These are phyloP conservation scores for Kodamaea fungicola DNA, from an alignment of 1,139 yeast genomes.

Conservation along the genomic window DNA sequence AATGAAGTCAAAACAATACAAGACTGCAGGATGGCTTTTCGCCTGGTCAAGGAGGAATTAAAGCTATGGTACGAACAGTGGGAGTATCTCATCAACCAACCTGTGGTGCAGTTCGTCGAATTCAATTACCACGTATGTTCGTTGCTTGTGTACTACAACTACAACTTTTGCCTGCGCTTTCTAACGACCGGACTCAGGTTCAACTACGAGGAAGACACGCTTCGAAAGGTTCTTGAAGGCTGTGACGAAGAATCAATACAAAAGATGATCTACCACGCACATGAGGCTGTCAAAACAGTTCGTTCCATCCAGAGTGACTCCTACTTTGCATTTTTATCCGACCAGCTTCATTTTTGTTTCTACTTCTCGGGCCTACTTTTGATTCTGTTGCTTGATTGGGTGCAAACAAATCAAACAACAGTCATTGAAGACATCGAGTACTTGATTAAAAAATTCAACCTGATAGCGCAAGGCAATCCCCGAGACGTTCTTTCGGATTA, in stretches of 20 bases:
- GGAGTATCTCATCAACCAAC: constrained; percentile 69
- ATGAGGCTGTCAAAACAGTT: constrained; percentile 40
- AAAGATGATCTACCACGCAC: constrained; percentile 33
- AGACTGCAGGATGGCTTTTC: constrained; percentile 21
- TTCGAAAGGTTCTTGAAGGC: constrained; percentile 20
- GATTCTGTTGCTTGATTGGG: constrained; percentile 22
- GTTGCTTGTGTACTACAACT: constrained; percentile 44
- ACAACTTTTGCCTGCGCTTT: constrained; percentile 15
- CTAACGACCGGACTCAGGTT: not conserved
- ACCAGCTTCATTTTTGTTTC: constrained; percentile 61
- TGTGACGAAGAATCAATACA: constrained; percentile 20
- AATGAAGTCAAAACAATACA: constrained; percentile 19
- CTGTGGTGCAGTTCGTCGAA: constrained; percentile 74
- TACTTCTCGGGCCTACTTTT: constrained; percentile 49
- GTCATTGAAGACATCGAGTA: constrained; percentile 14
- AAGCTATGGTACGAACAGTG: constrained; percentile 66
- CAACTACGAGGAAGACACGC: constrained; percentile 22
- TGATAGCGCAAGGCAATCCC: constrained; percentile 25
- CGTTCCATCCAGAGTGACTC: constrained; percentile 50
- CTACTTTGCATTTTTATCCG: constrained; percentile 66
- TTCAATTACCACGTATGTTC: constrained; percentile 67
- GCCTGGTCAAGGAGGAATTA: constrained; percentile 35
- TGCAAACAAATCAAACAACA: constrained; percentile 4
- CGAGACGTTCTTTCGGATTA: constrained; percentile 31
- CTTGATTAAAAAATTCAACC: constrained; percentile 29